Conservation (phyloP, 306 rosid species). For the Nissolia schottii region DNA sequence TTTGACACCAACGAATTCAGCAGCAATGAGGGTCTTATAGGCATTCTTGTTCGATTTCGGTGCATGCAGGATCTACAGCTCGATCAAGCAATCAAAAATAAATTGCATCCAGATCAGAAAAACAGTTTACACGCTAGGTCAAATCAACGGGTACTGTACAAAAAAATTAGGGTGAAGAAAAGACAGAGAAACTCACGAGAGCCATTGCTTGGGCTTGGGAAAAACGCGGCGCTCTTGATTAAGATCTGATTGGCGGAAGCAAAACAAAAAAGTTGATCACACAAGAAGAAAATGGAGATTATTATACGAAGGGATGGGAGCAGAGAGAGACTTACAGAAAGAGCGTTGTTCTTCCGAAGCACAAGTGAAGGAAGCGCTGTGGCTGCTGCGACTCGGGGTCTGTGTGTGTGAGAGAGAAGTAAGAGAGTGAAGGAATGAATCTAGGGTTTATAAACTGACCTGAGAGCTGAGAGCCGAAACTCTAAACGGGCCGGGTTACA, state of each 20-base stretch:
- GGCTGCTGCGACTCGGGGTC: background rate
- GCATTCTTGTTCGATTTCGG: conserved; percentile 46
- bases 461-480: background rate
- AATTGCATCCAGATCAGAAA: background rate
- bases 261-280: background rate
- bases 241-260: background rate
- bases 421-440: no score
- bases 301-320: background rate
- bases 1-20: conserved; percentile 53
- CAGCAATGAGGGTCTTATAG: conserved; percentile 59
- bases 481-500: background rate
- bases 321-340: background rate
- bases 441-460: background rate
- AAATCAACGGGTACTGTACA: no score
- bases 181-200: background rate
- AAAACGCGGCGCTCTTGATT: no score
- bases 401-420: background rate
- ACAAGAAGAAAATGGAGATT: background rate
- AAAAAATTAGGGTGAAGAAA: background rate
- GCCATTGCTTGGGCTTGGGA: no score
- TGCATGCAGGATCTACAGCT: conserved; percentile 53
- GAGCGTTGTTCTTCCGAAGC: background rate
- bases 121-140: background rate
- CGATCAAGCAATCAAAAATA: background rate
- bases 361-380: no score